These are phyloP conservation scores for Zychaea mexicana DNA, from an alignment of 371 early-diverging fungal species.

Conservation along the genomic window DNA sequence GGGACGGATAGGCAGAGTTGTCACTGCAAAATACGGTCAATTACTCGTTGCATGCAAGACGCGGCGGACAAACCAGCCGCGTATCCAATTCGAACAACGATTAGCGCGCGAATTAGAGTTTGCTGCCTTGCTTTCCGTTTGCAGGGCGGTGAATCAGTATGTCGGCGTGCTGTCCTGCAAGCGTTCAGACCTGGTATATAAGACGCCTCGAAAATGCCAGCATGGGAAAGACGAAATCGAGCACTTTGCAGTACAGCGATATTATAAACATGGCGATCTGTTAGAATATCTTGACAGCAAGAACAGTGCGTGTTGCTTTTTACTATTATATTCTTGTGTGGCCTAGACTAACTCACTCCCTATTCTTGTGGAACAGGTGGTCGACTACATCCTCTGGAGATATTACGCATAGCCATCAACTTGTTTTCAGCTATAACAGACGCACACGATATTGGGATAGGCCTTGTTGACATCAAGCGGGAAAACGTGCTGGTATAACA, in stretches of 20 bases:
- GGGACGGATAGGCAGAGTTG: slow-evolving; percentile 29
- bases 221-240: not conserved
- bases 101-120: slow-evolving; percentile 28
- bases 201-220: not conserved
- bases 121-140: slow-evolving; percentile 28
- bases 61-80: slow-evolving; percentile 8
- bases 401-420: slow-evolving; percentile 29
- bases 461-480: slow-evolving; percentile 40
- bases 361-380: not conserved
- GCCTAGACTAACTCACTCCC: not conserved
- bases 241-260: slow-evolving; percentile 25
- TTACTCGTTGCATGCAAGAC: slow-evolving; percentile 34
- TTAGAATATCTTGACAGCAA: slow-evolving; percentile 29
- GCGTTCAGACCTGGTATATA: not conserved
- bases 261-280: slow-evolving; percentile 31
- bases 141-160: slow-evolving; percentile 32
- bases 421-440: slow-evolving; percentile 36
- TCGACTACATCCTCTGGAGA: slow-evolving; percentile 26
- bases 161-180: slow-evolving; percentile 26
- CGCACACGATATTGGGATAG: slow-evolving; percentile 31
- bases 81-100: slow-evolving; percentile 1
- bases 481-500: slow-evolving; percentile 40
- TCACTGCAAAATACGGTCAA: slow-evolving; percentile 17
- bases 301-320: not conserved
- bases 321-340: not conserved